Evolutionary conservation across 2,329 filamentous ascomycete genomes (phyloP).

Genomic region (Colletotrichum sp.): DNA sequence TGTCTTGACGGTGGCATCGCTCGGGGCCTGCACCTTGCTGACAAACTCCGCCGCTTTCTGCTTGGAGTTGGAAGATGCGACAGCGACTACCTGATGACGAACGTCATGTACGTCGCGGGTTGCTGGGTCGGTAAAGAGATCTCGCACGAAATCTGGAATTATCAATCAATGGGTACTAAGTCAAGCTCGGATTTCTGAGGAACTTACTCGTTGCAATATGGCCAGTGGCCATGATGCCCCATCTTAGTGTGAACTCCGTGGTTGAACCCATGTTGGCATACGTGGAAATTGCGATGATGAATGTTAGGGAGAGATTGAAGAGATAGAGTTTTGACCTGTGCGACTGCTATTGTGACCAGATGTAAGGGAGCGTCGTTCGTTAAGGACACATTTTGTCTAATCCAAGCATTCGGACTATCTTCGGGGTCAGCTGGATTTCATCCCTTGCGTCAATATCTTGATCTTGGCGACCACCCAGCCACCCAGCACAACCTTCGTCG

Average conservation of each 20-base stretch:
- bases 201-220: not conserved
- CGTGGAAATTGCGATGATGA: not conserved
- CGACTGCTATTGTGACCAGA: fast-evolving
- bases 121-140: constrained; percentile 78
- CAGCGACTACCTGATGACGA: constrained; percentile 79
- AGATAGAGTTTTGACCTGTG: fast-evolving
- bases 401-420: not conserved
- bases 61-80: constrained; percentile 70
- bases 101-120: constrained; percentile 74
- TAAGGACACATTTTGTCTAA: not conserved
- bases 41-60: constrained; percentile 75
- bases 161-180: not conserved
- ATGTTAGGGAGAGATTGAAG: fast-evolving
- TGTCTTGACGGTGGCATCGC: constrained; percentile 61
- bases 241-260: not conserved
- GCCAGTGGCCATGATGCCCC: not conserved
- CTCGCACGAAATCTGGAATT: constrained; percentile 46
- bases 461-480: not conserved
- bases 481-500: not conserved
- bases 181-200: not conserved
- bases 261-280: not conserved
- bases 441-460: not conserved
- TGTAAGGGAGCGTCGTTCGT: not conserved
- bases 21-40: constrained; percentile 68
- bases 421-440: not conserved